These are phyloP conservation scores for Arthrobotrys megalospora DNA, from an alignment of 2,329 filamentous ascomycete species.

Conservation along the genomic window DNA sequence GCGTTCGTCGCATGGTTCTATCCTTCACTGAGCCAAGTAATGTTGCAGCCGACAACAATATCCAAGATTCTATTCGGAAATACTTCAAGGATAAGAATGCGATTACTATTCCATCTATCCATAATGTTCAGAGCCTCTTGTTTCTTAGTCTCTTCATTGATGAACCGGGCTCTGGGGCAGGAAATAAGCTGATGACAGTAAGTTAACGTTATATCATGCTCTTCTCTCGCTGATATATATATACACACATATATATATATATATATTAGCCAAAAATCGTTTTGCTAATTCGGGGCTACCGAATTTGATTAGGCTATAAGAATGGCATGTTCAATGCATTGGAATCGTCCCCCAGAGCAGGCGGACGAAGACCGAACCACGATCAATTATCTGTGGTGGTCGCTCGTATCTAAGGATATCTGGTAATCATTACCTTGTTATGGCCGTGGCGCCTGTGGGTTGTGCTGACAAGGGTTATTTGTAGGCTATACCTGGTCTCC, in stretches of 20 bases:
- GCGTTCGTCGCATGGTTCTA: slow-evolving; percentile 60
- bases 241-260: background rate
- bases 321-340: slow-evolving; percentile 63
- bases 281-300: background rate
- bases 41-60: slow-evolving; percentile 46
- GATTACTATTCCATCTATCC: slow-evolving; percentile 62
- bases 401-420: slow-evolving; percentile 62
- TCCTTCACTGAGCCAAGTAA: slow-evolving; percentile 60
- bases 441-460: background rate
- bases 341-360: slow-evolving; percentile 60
- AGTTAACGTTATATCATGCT: slow-evolving; percentile 26
- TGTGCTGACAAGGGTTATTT: slow-evolving; percentile 11
- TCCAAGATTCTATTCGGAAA: slow-evolving; percentile 62
- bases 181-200: slow-evolving; percentile 63
- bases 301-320: slow-evolving; percentile 59
- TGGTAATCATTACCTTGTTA: slow-evolving; percentile 45
- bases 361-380: slow-evolving; percentile 55
- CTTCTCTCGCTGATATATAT: background rate
- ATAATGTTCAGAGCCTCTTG: slow-evolving; percentile 63
- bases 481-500: slow-evolving; percentile 63
- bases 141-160: slow-evolving; percentile 62
- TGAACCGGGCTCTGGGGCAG: slow-evolving; percentile 62
- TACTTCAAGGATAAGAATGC: slow-evolving; percentile 63
- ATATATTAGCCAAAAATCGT: slow-evolving; percentile 27
- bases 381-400: slow-evolving; percentile 62